Evolutionary conservation across 2,329 filamentous ascomycete species (phyloP).

Genomic region (Trichoderma afroharzianum): DNA sequence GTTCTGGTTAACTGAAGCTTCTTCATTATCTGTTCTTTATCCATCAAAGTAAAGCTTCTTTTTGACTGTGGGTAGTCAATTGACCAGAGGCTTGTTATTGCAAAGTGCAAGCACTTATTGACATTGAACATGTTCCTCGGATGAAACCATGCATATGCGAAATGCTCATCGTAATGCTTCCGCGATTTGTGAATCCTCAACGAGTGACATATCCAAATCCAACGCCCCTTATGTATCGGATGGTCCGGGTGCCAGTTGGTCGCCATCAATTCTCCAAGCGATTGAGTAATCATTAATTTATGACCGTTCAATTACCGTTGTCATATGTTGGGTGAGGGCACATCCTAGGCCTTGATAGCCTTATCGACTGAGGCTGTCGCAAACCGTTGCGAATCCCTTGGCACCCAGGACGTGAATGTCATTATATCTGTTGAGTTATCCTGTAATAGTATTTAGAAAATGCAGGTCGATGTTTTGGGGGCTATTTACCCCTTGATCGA

Average conservation of each 20-base stretch:
- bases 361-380: not conserved
- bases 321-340: not conserved
- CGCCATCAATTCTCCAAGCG: not conserved
- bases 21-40: not conserved
- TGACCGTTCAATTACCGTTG: not conserved
- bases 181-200: rapidly evolving
- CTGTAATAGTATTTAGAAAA: not conserved
- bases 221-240: not conserved
- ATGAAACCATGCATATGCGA: not conserved
- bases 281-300: not conserved
- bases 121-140: too few species aligned
- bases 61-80: too few species aligned
- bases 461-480: not conserved
- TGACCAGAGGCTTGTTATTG: too few species aligned
- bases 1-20: too few species aligned
- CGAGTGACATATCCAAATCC: rapidly evolving
- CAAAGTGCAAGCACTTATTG: rapidly evolving
- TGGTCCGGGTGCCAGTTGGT: not conserved
- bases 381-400: not conserved
- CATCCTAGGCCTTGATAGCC: not conserved
- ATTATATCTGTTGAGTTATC: not conserved
- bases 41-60: not conserved
- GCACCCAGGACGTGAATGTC: not conserved
- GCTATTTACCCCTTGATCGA: not conserved
- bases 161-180: not conserved